A percentile compares a stretch with the other conserved stretches of the same genome.
Evolutionary conservation across 2,329 filamentous ascomycete genomes (phyloP).

Genomic region (Domatiomyces catenatus): DNA sequence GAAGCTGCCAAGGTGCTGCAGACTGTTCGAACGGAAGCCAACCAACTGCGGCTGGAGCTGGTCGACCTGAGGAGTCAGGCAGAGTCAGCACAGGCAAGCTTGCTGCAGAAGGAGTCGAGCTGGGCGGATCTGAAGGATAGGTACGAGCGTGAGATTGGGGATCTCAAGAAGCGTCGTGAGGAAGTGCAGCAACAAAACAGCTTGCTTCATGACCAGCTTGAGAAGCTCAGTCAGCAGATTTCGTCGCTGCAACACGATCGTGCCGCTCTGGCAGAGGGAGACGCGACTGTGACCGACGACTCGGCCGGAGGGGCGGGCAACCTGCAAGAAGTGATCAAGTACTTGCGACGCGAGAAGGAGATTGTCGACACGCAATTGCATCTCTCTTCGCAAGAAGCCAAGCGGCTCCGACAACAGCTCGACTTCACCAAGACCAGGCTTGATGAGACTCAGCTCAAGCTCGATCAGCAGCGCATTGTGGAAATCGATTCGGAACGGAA

Average conservation of each 20-base stretch:
- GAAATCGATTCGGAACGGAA: conserved; percentile 58
- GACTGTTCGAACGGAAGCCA: conserved; percentile 61
- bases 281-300: conserved; percentile 33
- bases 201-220: conserved; percentile 75
- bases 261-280: conserved; percentile 38
- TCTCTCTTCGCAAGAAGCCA: conserved; percentile 71
- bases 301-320: conserved; percentile 49
- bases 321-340: conserved; percentile 79
- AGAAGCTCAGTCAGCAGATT: conserved; percentile 68
- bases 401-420: conserved; percentile 77
- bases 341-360: conserved; percentile 87
- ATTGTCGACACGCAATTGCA: conserved; percentile 96
- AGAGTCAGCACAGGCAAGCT: conserved; percentile 65
- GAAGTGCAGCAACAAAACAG: conserved; percentile 82
- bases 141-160: conserved; percentile 68
- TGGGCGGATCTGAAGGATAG: conserved; percentile 71
- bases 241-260: conserved; percentile 63
- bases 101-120: conserved; percentile 68
- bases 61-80: conserved; percentile 63
- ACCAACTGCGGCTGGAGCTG: conserved; percentile 64
- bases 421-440: conserved; percentile 76
- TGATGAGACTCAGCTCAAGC: conserved; percentile 73
- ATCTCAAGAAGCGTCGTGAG: conserved; percentile 63
- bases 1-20: conserved; percentile 83
- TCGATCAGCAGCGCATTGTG: conserved; percentile 72